Conservation (phyloP, 331 rosid genomes). For the Quercus lobata region DNA sequence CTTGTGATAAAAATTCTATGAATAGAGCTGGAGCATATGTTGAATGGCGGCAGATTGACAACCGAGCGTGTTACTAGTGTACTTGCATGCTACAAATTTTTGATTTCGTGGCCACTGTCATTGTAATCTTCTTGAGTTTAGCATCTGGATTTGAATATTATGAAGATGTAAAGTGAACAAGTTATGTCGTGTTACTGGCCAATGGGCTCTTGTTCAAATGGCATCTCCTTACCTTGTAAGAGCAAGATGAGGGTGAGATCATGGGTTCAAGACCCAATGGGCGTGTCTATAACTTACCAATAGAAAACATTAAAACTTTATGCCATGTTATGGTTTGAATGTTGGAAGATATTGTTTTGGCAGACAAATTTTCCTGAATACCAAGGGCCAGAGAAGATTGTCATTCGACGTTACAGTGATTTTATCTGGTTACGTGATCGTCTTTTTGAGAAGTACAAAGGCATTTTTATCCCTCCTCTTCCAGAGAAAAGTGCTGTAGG, state of each 20-base stretch:
- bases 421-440: constrained; percentile 94
- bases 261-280: no score
- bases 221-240: no score
- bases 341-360: constrained; percentile 20
- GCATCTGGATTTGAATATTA: neutral
- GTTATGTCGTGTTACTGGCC: neutral
- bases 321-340: constrained; percentile 15
- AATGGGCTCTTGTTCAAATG: no score
- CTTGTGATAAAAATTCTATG: neutral
- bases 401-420: constrained; percentile 92
- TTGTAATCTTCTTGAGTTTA: neutral
- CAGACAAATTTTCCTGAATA: constrained; percentile 94
- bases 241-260: no score
- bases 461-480: constrained; percentile 85
- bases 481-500: constrained; percentile 99
- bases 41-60: neutral
- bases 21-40: neutral
- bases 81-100: neutral
- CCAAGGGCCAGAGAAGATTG: constrained; percentile 99
- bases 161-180: neutral
- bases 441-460: constrained; percentile 88
- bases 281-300: no score
- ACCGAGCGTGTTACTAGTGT: neutral
- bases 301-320: neutral
- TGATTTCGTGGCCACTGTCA: neutral